Evolutionary conservation across 2,329 filamentous ascomycete genomes (phyloP), one percentile per base, ranked within the genome.

Genomic region (Furcasterigmium furcatum): DNA sequence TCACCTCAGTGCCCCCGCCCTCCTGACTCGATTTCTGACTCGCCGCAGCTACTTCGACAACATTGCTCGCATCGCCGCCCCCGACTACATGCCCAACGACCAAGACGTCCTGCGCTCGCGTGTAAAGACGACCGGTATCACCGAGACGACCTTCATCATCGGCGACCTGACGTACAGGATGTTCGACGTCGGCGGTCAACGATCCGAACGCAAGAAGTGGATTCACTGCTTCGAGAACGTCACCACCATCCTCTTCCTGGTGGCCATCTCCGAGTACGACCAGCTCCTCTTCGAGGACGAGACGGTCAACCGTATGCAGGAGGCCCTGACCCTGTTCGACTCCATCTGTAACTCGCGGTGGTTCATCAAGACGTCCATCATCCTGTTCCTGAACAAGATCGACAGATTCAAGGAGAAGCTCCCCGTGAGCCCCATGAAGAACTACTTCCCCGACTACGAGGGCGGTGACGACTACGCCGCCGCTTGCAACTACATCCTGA

Each of bases 141-240:
- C 91, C 25, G 91, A 96, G 73, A 96, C 91, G 19, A 94, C 88
- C 25, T 96, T 96, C 72, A 94, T 94, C 65, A 95, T 95, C 55
- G 91, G 90, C 55, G 88, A 96, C 60, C 76, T 96, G 54, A 96
- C 91, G 47, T 96, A 96, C 75, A 84, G 91, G 56, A 96, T 96
- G 91, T 96, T 96, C 71, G 91, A 96, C 61, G 91, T 96, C 38
- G 91, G 91, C 79, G 92, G 91, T 54, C 91, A 96, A 71, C 83
- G 91, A 66, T 96, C 90, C 7, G 91, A 96, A 72, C 85, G 91
- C 65, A 96, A 96, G 87, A 96, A 96, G 82, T 96, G 91, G 91
- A 96, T 96, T 58, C 91, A 96, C 75, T 96, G 91, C 74, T 96
- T 96, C 70, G 91, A 96, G 75, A 96, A 96, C 60, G 91, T 96